These are phyloP conservation scores for Rhizopus microsporus DNA, from an alignment of 371 early-diverging fungal genomes.

Conservation along the genomic window DNA sequence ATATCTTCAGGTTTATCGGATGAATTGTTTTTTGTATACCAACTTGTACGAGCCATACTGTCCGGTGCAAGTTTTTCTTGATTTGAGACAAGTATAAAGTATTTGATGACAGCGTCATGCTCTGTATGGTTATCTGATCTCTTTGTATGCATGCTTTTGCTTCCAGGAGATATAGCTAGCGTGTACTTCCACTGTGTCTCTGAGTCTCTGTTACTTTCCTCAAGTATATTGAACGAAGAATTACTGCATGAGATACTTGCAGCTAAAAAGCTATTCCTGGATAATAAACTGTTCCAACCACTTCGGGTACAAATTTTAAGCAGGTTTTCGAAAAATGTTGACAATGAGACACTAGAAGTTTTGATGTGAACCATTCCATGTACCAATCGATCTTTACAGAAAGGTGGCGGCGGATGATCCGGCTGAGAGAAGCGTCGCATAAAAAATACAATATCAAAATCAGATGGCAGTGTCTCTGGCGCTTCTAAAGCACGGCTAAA, in stretches of 20 bases:
- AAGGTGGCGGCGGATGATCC: constrained; percentile 60
- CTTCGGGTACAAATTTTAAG: constrained; percentile 70
- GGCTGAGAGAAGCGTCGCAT: constrained; percentile 58
- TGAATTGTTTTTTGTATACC: constrained; percentile 9
- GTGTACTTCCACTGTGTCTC: constrained; percentile 34
- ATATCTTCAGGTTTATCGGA: constrained; percentile 5
- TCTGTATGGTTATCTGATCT: background rate
- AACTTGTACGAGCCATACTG: constrained; percentile 22
- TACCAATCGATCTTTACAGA: constrained; percentile 62
- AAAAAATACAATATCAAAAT: constrained; percentile 59
- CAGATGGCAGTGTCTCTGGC: constrained; percentile 22
- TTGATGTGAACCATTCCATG: constrained; percentile 54
- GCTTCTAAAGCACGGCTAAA: constrained; percentile 57
- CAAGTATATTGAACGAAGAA: constrained; percentile 21
- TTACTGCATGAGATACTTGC: constrained; percentile 34
- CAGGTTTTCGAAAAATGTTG: constrained; percentile 68
- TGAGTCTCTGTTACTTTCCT: background rate
- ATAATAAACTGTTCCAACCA: constrained; percentile 46
- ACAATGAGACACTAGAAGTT: constrained; percentile 21
- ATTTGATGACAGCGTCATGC: constrained; percentile 26
- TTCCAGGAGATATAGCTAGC: constrained; percentile 28
- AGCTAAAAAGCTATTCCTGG: constrained; percentile 22
- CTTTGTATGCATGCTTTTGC: background rate
- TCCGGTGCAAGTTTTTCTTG: constrained; percentile 26
- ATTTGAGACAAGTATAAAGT: constrained; percentile 39